phyloP scores from a whole-genome alignment of 2,329 filamentous ascomycete genomes.

The Fusarium phyllophilum region DNA sequence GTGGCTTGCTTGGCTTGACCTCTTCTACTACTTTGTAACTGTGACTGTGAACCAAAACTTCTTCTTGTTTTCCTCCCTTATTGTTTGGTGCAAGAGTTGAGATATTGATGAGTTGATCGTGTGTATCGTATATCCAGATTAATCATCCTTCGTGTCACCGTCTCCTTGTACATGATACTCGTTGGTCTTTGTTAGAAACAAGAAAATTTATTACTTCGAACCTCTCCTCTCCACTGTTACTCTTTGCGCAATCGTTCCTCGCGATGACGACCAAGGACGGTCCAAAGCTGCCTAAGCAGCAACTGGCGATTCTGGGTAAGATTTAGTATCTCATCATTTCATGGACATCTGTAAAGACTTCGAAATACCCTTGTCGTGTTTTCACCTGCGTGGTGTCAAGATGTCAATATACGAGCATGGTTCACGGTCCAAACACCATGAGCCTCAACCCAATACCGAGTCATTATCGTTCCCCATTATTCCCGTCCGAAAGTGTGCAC shows the following conservation, averaged over 20 bases:
- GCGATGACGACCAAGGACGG: conserved; percentile 43
- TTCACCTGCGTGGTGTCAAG: not conserved
- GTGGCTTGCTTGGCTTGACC: conserved; percentile 15
- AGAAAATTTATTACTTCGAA: conserved; percentile 10
- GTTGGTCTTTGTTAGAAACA: not conserved
- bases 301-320: conserved; percentile 82
- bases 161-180: not conserved
- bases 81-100: conserved; percentile 8
- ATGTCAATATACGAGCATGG: not conserved
- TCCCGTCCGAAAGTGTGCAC: not conserved
- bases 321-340: not conserved
- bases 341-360: not conserved
- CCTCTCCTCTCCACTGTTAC: conserved; percentile 3
- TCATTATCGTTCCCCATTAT: not conserved
- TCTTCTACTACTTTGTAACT: conserved; percentile 10
- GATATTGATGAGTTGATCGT: conserved; percentile 6
- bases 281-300: conserved; percentile 77
- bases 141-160: not conserved
- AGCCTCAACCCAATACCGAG: not conserved
- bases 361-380: not conserved
- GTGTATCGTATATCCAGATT: not conserved
- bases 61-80: conserved; percentile 1
- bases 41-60: conserved; percentile 11
- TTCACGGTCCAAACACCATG: not conserved
- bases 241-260: conserved; percentile 17